These are phyloP conservation scores for Linum lewisii DNA, from an alignment of 345 rosid species.

Conservation along the genomic window DNA sequence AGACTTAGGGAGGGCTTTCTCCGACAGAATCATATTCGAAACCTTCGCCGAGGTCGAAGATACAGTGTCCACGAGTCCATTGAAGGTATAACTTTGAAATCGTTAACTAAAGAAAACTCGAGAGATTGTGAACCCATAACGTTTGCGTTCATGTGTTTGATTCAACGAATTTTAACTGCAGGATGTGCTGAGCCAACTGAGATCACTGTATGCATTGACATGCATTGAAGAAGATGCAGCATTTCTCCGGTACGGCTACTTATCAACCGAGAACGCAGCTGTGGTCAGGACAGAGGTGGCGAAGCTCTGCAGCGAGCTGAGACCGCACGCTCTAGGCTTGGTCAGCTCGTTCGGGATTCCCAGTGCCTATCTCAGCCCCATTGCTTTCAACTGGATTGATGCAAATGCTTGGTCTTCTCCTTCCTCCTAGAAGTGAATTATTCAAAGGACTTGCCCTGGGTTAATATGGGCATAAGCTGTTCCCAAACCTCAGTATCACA, in stretches of 20 bases:
- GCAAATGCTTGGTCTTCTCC: constrained; percentile 79
- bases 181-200: constrained; percentile 45
- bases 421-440: background rate
- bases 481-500: too few species aligned
- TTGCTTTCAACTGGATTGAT: constrained; percentile 84
- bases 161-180: constrained; percentile 21
- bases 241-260: constrained; percentile 58
- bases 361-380: constrained; percentile 61
- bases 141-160: background rate
- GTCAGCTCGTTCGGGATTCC: constrained; percentile 79
- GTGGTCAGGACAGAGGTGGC: constrained; percentile 58
- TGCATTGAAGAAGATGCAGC: constrained; percentile 73
- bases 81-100: constrained; percentile 41
- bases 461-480: too few species aligned
- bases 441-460: too few species aligned
- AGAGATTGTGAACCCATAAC: background rate
- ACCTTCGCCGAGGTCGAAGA: constrained; percentile 50
- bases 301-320: constrained; percentile 59
- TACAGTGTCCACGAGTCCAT: constrained; percentile 33
- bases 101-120: background rate
- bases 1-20: constrained; percentile 82
- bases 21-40: constrained; percentile 62
- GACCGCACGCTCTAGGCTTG: constrained; percentile 72
- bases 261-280: constrained; percentile 48
- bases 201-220: constrained; percentile 61